Base-by-base conservation (phyloP, 352 stramenopile species). In the Pythium scleroteichum region DNA sequence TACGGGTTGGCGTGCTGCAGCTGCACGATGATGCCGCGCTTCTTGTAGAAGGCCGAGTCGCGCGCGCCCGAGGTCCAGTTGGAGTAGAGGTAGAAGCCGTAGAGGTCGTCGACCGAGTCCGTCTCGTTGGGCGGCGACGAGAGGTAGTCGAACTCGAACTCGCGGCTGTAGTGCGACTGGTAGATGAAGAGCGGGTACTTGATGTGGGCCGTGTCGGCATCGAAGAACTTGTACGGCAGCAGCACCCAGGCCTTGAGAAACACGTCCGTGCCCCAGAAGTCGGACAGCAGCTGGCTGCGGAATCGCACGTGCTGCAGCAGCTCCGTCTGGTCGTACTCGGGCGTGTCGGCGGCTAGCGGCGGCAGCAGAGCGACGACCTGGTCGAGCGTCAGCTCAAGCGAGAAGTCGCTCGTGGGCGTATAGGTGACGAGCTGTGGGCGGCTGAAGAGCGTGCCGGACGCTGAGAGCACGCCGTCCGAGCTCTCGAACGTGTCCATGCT, bases 1-100 rank as follows among this genome's bases (percentile, higher is more conserved):
- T 90, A 90, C 47, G 81, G 81, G 35, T 90, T 90, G 2, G 81
- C 81, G 52, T 90, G 81, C 58, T 90, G 81, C 5, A 90, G 66
- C 65, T 90, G 81, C 33, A 90, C 81, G 59, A 90, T 76, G 59
- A 90, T 87, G 29, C 81, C 81, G 44, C 81, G 69, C 33, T 84
- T 88, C 64, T 76, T 62, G 13, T 75, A 83, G 62, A 88, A 90
- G 8, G 72, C 72, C 9, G 69, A 76, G 16, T 79, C 71, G 0
- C 56, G 42, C 1, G 69, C 62, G 33, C 78, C 76, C 4, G 78
- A 88, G 40, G 81, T 91, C 81, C 81, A 91, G 65, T 91, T 91
- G 8, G 58, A 66, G 73, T 81, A 91, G 38, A 91, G 57, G 44
- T 85, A 91, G 67, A 79, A 84, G 19, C 73, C 79, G 45, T 88